Conservation (phyloP, 106 monocot species). For the Agapanthus africanus region DNA sequence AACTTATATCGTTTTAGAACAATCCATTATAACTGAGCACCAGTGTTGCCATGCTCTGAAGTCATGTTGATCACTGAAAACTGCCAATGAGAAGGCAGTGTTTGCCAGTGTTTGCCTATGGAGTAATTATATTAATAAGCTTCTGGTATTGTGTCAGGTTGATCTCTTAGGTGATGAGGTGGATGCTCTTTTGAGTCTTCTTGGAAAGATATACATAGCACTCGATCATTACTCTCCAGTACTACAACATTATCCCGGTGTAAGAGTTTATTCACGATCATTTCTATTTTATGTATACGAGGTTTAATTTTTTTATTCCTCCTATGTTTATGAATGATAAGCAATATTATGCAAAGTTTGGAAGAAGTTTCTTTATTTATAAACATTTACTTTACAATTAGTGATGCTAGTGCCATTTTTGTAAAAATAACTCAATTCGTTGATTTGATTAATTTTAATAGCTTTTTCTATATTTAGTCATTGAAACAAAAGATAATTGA, state of each 20-base stretch:
- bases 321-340: no score
- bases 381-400: neutral
- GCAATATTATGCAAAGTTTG: no score
- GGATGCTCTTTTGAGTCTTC: conserved; percentile 73
- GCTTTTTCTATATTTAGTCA: no score
- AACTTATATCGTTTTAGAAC: neutral
- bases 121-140: neutral
- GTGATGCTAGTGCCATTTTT: no score
- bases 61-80: neutral
- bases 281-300: neutral
- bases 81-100: neutral
- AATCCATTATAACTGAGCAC: neutral
- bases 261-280: conserved; percentile 28
- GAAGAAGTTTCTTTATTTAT: neutral
- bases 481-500: no score
- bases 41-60: neutral
- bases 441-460: no score
- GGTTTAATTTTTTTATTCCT: no score
- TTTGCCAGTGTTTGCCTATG: neutral
- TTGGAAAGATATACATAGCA: conserved; percentile 83
- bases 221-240: conserved; percentile 97
- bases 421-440: no score
- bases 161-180: conserved; percentile 97
- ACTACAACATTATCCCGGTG: conserved; percentile 85
- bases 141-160: conserved; percentile 37